Base-by-base conservation (phyloP, 106 monocot genomes). In the Dioscorea dumetorum region DNA sequence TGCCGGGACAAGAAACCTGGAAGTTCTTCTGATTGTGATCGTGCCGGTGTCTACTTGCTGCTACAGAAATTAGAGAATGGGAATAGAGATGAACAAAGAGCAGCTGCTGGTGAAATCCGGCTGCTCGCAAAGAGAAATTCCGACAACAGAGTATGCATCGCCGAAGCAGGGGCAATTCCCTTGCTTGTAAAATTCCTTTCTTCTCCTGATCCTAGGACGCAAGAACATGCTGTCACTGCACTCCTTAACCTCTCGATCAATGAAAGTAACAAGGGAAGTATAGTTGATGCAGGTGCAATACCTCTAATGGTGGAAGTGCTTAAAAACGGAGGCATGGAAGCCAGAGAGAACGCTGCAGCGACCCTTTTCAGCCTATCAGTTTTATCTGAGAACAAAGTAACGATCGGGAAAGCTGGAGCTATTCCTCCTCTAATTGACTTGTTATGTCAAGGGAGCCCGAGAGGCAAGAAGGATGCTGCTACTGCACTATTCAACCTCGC, bases 231-330 rank as follows among this genome's bases (percentile, higher is more conserved):
- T 15, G 84, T 84, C 49, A 84, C 84, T 8, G 77, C 80, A 8
- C 67, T 84, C 5, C 80, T 84, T 12, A 84, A 84, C 58, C 80
- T 84, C n/a, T 84, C 84, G 8, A 84, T 84, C 57, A 76, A 84
- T 35, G 80, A 80, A 22, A 76, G 28, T 17, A 84, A 84, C 70
- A 84, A 84, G 53, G 22, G 56, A n/a, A 68, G 19, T 41, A 80
- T 84, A 24, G 84, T 80, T 21, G 48, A 69, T 15, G 74, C 73
- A 10, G 32, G 64, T 60, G 84, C 84, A 24, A 73, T 84, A 65
- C 65, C 72, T 12, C 54, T 70, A 31, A 73, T 84, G 21, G 84
- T 79, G 10, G 19, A 73, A 24, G 84, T 84, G 22, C 58, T 84
- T 24, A 75, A 76, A 64, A 80, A 49, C 9, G 76, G 69, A 15